Evolutionary conservation across 1,284 basidiomycete species (phyloP), one percentile per base, ranked within the genome.

Genomic region (Ganoderma resinaceum): DNA sequence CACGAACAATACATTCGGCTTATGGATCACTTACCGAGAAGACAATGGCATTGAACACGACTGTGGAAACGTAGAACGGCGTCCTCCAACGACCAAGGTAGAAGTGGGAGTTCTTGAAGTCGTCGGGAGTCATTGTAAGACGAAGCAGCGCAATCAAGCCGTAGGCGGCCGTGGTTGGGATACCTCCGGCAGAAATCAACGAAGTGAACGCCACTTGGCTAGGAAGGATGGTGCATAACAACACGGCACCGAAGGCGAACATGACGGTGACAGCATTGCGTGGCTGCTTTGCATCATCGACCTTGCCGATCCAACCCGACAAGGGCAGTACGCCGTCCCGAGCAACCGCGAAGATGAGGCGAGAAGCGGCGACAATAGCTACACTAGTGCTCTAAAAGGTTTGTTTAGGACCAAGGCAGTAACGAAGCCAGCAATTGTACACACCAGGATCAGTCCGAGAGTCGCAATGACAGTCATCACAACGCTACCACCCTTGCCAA

Each of bases 131-230:
- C 84, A 90, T 85, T 37, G 87, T 86, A 26, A 95, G 79, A 52
- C 94, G 86, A 46, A 94, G 83, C 9, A 92, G 76, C 1, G 91
- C 86, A 66, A 95, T 95, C 46, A 95, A 82, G 0, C 89, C 92
- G 77, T 96, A 95, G 16, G 94, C 91, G 0, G 94, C 93, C 67
- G 94, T 93, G 0, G 92, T 95, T 0, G 93, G 93, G 9, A 94
- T 85, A 11, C 84, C 93, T 23, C 92, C 92, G 9, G 94, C 95
- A 11, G 93, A 95, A 53, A 95, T 87, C 67, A 96, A 84, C 20
- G 93, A 95, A 2, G 90, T 94, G 82, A 96, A 96, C 0, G 95
- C 95, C 46, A 95, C 95, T 73, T 91, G 88, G 73, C 92, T 94
- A 0, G 94, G 93, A 35, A 96, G 82, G 74, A 96, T 95, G 3